A percentile compares a stretch with the other conserved stretches of the same genome.
Evolutionary conservation across 208 protist genomes (phyloP).

Genomic region (Trypanosoma melophagium): DNA sequence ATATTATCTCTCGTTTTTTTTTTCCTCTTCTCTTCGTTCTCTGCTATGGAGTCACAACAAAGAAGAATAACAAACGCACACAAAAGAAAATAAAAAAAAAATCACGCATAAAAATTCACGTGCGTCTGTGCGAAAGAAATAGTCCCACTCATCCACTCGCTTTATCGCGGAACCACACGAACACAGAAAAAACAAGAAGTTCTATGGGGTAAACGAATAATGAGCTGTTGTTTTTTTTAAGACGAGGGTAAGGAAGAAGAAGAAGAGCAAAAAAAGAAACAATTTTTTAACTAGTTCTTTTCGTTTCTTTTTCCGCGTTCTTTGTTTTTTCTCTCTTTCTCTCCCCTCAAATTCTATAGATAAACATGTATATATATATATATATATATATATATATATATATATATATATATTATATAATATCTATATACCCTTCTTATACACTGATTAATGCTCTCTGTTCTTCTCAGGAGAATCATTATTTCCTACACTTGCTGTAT

Average conservation of each 20-base stretch:
- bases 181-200: conserved; percentile 14
- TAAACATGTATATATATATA: conserved; percentile 8
- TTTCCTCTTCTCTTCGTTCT: no score
- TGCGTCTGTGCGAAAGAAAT: background rate
- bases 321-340: background rate
- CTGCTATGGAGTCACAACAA: no score
- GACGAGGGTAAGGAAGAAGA: background rate
- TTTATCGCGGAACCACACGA: background rate
- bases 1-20: no score
- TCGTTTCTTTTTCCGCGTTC: background rate
- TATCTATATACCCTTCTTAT: no score
- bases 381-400: conserved; percentile 4
- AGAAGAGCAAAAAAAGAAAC: conserved; percentile 3
- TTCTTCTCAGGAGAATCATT: no score
- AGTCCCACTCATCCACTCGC: background rate
- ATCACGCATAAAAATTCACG: no score
- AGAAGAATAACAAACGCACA: no score
- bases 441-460: no score
- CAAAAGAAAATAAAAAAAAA: no score
- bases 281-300: background rate
- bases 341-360: background rate
- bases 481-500: background rate
- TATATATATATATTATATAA: no score
- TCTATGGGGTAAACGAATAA: conserved; percentile 7
- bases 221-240: background rate